These are phyloP conservation scores for Penicillium lagena DNA, from an alignment of 495 filamentous ascomycete genomes.

Conservation along the genomic window DNA sequence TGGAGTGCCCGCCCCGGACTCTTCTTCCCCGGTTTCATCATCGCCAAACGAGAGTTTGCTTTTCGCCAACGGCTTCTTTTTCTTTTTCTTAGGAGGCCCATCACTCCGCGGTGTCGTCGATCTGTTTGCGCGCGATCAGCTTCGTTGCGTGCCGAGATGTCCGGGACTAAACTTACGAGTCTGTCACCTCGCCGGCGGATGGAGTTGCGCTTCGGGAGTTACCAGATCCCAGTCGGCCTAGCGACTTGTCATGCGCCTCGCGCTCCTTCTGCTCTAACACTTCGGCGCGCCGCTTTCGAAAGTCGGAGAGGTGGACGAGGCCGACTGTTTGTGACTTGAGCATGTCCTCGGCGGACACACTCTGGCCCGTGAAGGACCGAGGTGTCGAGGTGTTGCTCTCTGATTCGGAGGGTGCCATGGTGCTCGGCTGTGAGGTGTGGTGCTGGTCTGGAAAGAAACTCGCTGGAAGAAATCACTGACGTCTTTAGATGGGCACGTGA, in stretches of 20 bases:
- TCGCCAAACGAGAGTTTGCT: conserved; percentile 66
- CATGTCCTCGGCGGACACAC: conserved; percentile 78
- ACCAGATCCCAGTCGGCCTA: conserved; percentile 42
- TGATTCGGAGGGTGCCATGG: conserved; percentile 31
- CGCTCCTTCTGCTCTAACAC: conserved; percentile 85
- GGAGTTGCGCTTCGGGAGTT: conserved; percentile 49
- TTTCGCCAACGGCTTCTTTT: conserved; percentile 54
- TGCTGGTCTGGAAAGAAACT: not conserved
- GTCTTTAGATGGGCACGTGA: conserved; percentile 17
- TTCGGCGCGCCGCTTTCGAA: conserved; percentile 94
- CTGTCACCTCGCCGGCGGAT: conserved; percentile 43
- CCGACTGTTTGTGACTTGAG: conserved; percentile 90
- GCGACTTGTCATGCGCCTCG: conserved; percentile 62
- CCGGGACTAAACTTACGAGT: conserved; percentile 39
- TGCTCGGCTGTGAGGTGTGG: not conserved
- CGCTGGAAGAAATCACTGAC: conserved; percentile 5
- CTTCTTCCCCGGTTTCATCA: conserved; percentile 31
- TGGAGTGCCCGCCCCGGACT: conserved; percentile 20
- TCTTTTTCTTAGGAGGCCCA: conserved; percentile 56
- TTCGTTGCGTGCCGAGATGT: conserved; percentile 1
- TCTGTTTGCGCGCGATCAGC: conserved; percentile 38
- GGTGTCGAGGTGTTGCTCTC: conserved; percentile 34
- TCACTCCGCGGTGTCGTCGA: conserved; percentile 35
- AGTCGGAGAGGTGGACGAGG: conserved; percentile 86
- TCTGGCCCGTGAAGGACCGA: conserved; percentile 66